Conservation (phyloP, 1,284 basidiomycete species). For the Melampsora americana region DNA sequence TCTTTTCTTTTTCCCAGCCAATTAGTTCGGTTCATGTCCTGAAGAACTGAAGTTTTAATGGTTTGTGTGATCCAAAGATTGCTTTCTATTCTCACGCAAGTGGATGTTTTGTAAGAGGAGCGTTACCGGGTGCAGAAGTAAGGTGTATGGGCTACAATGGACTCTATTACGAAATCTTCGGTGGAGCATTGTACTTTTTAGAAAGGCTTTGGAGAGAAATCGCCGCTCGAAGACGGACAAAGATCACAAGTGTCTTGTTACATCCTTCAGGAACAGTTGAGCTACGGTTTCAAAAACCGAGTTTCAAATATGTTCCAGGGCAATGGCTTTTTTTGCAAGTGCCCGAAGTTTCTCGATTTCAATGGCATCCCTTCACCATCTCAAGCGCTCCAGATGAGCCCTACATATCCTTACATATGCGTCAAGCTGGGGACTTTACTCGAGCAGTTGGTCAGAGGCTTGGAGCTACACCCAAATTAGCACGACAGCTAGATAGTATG, state of each 20-base stretch:
- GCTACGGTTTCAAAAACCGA: constrained; percentile 77
- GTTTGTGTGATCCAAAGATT: constrained; percentile 28
- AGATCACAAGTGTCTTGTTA: constrained; percentile 64
- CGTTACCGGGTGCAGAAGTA: constrained; percentile 62
- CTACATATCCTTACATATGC: constrained; percentile 80
- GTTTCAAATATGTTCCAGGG: constrained; percentile 80
- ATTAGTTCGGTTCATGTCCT: neutral
- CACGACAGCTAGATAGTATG: constrained; percentile 68
- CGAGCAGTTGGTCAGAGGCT: constrained; percentile 72
- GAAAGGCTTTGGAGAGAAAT: constrained; percentile 77
- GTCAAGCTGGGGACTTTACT: constrained; percentile 86
- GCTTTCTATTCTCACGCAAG: constrained; percentile 80
- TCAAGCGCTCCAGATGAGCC: constrained; percentile 86
- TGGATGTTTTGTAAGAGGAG: constrained; percentile 85
- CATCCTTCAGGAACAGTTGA: constrained; percentile 71
- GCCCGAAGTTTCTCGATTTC: constrained; percentile 72
- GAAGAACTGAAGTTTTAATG: constrained; percentile 35
- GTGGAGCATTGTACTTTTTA: constrained; percentile 75
- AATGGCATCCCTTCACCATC: constrained; percentile 85
- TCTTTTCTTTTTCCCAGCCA: neutral
- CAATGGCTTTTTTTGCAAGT: constrained; percentile 87
- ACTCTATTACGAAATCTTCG: constrained; percentile 83
- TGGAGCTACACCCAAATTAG: constrained; percentile 71
- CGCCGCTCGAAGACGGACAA: constrained; percentile 69
- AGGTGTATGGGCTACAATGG: constrained; percentile 80